Evolutionary conservation across 257 asterid genomes (phyloP).

Genomic region (Misopates orontium): DNA sequence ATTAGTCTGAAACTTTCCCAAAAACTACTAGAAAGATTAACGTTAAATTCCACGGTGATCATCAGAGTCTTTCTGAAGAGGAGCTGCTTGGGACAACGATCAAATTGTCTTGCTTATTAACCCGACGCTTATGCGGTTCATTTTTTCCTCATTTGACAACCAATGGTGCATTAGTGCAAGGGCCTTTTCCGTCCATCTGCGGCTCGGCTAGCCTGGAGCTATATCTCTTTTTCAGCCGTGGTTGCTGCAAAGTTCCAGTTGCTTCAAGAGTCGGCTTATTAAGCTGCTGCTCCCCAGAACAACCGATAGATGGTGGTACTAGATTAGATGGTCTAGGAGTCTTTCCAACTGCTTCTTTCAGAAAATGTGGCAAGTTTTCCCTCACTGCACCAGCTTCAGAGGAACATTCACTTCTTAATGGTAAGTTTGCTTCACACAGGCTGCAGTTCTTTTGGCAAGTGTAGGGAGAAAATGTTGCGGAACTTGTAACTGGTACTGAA

Average conservation of each 20-base stretch:
- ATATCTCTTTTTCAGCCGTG: constrained; percentile 21
- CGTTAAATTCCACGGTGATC: constrained; percentile 43
- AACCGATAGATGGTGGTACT: not conserved
- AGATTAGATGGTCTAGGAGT: constrained; percentile 37
- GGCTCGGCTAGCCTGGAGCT: constrained; percentile 21
- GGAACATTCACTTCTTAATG: constrained; percentile 28
- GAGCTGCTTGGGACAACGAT: constrained; percentile 56
- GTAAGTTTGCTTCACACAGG: constrained; percentile 19
- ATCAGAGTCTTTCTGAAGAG: constrained; percentile 77
- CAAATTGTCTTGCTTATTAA: constrained; percentile 38
- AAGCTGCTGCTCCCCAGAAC: too few relatives aligned
- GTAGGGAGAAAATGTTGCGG: constrained; percentile 21
- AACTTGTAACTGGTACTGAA: constrained; percentile 28
- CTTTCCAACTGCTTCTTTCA: constrained; percentile 45
- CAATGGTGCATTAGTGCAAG: constrained; percentile 11
- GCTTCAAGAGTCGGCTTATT: too few relatives aligned
- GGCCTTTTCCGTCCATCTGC: constrained; percentile 17
- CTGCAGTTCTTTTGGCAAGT: constrained; percentile 14
- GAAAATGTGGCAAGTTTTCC: constrained; percentile 60
- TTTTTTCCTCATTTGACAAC: constrained; percentile 12
- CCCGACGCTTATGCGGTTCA: constrained; percentile 15
- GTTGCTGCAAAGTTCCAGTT: constrained; percentile 27
- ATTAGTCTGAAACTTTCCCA: not conserved
- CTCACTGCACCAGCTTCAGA: constrained; percentile 21
- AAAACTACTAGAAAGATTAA: constrained; percentile 20